Evolutionary conservation across 345 rosid species (phyloP), one percentile per base, ranked within the genome.

Genomic region (Citrus hindsii): DNA sequence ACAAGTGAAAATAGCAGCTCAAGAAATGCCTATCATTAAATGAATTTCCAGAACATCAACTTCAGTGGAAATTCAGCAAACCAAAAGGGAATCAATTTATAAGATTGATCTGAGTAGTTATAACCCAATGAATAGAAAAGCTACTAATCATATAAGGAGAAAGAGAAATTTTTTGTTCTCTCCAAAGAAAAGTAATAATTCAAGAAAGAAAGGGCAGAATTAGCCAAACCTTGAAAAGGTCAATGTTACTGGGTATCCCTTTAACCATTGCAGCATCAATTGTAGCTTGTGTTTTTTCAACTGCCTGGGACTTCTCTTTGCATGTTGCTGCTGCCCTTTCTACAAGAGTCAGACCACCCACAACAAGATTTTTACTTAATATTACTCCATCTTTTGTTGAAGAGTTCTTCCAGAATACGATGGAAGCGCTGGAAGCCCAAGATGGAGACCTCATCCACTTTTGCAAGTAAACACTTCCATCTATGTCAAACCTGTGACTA

Each of bases 221-320:
- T 14, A 72, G 42, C 33, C 81, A 42, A 73, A 93, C 99, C 99
- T 92, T 95, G 85, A 91, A 90, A 71, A 96, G 97, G 77, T 93
- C 99, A 60, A 95, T 93, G 86, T 95, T 96, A 86, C 95, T 91
- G 24, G 97, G 97, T 79, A 96, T 96, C 77, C 99, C 99, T 87
- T 90, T 77, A 64, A 96, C 83, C 86, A 83, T 89, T 53, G 99
- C 99, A 80, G 99, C 99, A 83, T 93, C 91, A 66, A 96, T 91
- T 32, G 99, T 96, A 59, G 97, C 99, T 85, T 93, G 99, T 72
- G 99, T 92, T 81, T 88, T 92, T 77, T 96, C 94, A 56, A 90
- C 93, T 64, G 87, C 89, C 80, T 80, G 91, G 38, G 81, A 87
- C 81, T 90, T 96, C 76, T 89, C 79, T 84, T 77, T 88, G 88